Conservation (phyloP, 768 basidiomycete species). For the Russula griseocarnosa region DNA sequence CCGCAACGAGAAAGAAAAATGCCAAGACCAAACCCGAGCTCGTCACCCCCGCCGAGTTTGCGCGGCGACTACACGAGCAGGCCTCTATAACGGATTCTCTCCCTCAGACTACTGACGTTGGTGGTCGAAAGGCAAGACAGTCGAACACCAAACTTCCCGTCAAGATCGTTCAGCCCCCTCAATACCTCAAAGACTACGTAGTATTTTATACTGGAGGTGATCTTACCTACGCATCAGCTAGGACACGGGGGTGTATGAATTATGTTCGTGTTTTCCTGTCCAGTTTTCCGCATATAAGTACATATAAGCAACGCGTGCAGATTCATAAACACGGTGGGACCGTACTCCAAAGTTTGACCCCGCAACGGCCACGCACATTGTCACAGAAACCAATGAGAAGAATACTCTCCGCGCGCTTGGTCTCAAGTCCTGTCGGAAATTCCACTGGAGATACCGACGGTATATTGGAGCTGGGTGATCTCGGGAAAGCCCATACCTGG, state of each 20-base stretch:
- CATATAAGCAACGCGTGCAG: slow-evolving; percentile 37
- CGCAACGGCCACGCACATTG: slow-evolving; percentile 57
- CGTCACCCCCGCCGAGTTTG: slow-evolving; percentile 26
- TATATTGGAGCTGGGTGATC: slow-evolving; percentile 25
- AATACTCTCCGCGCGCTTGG: slow-evolving; percentile 43
- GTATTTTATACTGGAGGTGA: slow-evolving; percentile 28
- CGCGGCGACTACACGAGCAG: slow-evolving; percentile 14
- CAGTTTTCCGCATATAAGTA: background rate
- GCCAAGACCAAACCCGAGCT: slow-evolving; percentile 18
- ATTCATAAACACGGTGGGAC: slow-evolving; percentile 61
- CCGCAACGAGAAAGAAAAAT: slow-evolving; percentile 1
- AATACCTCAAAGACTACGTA: slow-evolving; percentile 12
- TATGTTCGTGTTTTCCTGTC: slow-evolving; percentile 12
- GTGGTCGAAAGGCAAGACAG: slow-evolving; percentile 2
- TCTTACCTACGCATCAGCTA: slow-evolving; percentile 23
- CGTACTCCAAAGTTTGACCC: slow-evolving; percentile 56
- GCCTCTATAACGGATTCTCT: background rate
- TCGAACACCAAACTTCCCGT: background rate
- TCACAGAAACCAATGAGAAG: slow-evolving; percentile 42
- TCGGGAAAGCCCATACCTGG: slow-evolving; percentile 16
- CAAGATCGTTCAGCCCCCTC: slow-evolving; percentile 5
- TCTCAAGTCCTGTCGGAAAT: slow-evolving; percentile 51
- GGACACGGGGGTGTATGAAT: slow-evolving; percentile 26
- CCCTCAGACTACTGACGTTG: background rate
- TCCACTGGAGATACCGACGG: slow-evolving; percentile 36